Conservation (phyloP, 306 rosid genomes). For the Mucuna pruriens region DNA sequence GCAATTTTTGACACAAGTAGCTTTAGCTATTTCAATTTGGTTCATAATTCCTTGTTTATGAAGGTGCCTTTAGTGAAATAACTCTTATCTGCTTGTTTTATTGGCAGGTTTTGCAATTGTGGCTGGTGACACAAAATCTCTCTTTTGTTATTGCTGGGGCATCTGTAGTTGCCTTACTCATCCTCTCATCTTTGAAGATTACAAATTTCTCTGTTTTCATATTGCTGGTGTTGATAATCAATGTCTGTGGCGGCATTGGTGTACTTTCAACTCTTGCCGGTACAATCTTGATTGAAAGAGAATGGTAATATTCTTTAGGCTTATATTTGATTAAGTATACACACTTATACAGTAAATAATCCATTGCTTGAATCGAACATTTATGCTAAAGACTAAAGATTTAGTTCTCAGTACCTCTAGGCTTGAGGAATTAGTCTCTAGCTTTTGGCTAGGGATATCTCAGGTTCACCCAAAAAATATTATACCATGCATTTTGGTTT, state of each 20-base stretch:
- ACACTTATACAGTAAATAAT: not conserved
- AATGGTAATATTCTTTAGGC: slow-evolving; percentile 64
- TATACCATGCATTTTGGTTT: too few relatives aligned
- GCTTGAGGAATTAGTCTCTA: too few relatives aligned
- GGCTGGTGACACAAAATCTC: slow-evolving; percentile 79
- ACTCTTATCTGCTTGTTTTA: slow-evolving; percentile 28
- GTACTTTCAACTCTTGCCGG: slow-evolving; percentile 89
- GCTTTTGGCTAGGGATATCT: too few relatives aligned
- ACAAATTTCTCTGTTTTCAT: slow-evolving; percentile 60
- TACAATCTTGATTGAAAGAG: slow-evolving; percentile 89
- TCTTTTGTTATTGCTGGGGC: slow-evolving; percentile 80
- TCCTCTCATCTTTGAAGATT: slow-evolving; percentile 59
- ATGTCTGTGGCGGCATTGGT: slow-evolving; percentile 77
- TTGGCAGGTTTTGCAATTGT: slow-evolving; percentile 76
- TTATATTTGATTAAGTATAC: slow-evolving; percentile 24
- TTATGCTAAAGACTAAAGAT: not conserved
- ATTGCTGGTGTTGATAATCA: slow-evolving; percentile 58
- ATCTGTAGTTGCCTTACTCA: slow-evolving; percentile 59
- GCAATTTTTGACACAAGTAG: not conserved
- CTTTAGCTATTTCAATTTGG: not conserved
- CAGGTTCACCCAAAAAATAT: too few relatives aligned
- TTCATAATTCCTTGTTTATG: not conserved
- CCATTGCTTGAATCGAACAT: not conserved
- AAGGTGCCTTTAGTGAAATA: not conserved
- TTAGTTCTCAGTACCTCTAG: too few relatives aligned